Base-by-base conservation (phyloP, 2,329 filamentous ascomycete species). In the Leptographium wingfieldii region DNA sequence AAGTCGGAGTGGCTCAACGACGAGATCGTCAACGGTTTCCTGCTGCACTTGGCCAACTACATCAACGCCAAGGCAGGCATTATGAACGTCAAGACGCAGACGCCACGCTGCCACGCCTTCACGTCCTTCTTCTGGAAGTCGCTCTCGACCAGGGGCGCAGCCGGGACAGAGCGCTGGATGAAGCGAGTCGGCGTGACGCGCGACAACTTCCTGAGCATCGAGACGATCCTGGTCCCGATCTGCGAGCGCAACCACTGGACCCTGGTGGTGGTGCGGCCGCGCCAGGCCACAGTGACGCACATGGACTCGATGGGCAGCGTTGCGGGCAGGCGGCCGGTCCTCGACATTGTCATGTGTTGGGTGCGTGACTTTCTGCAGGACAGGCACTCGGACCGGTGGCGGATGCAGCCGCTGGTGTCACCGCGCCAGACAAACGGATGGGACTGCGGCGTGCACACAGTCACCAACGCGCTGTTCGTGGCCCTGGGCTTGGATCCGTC, bases 401-500 rank as follows among this genome's bases (percentile, higher is more conserved):
- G 69, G 29, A 73, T 76, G 1, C 72, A 80, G 9, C 68, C 72
- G n/a, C 75, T 78, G 53, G 69, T 71, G 19, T 81, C 80, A 43
- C 78, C 81, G 0, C 66, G 64, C 3, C 88, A 92, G 69, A 76
- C 73, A 31, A 92, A 92, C 67, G 79, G 79, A 1, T 83, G 80
- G 67, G 88, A 92, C 68, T 92, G 88, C 65, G 88, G 88, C n/a
- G 81, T 90, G 3, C 89, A 90, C 68, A 82, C 85, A 16, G 83
- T 89, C 64, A 81, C 87, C 22, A 92, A 92, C 67, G 84, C 81
- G 19, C 79, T 90, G 55, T 87, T 83, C 59, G 66, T 84, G 43
- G 75, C 79, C 0, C 67, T 83, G 38, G 80, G 80, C 1, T 65
- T 83, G 22, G 77, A 76, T 61, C 80, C 81, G n/a, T 71, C 74